These are phyloP conservation scores for Colletotrichum sp. DNA, from an alignment of 2,329 filamentous ascomycete species.

Conservation along the genomic window DNA sequence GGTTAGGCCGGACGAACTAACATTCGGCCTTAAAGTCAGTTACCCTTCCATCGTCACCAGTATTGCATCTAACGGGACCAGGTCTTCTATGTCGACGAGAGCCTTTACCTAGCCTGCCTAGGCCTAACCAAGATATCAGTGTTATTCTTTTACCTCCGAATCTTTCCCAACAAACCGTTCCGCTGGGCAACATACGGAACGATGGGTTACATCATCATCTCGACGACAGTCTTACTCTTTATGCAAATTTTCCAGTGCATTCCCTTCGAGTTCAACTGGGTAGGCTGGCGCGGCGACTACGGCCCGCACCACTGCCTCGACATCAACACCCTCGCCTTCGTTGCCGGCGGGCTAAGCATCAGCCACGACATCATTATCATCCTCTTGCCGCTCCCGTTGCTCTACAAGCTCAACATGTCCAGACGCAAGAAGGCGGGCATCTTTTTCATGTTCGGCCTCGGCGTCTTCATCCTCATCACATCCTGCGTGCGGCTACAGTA, in stretches of 20 bases:
- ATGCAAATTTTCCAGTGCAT: conserved; percentile 41
- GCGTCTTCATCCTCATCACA: conserved; percentile 38
- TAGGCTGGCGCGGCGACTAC: conserved; percentile 33
- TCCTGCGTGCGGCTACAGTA: conserved; percentile 40
- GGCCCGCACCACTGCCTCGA: conserved; percentile 32
- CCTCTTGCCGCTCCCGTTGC: conserved; percentile 35
- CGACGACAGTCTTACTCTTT: conserved; percentile 31
- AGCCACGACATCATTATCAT: conserved; percentile 39
- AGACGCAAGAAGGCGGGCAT: conserved; percentile 30
- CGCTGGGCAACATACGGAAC: conserved; percentile 26
- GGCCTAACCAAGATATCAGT: conserved; percentile 35
- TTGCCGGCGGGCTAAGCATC: conserved; percentile 35
- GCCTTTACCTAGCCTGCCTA: conserved; percentile 35
- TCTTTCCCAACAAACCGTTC: conserved; percentile 33
- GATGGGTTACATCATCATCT: conserved; percentile 29
- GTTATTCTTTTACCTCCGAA: conserved; percentile 35
- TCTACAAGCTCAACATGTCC: conserved; percentile 32
- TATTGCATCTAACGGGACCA: background rate
- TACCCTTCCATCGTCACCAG: rapidly evolving
- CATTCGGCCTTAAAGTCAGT: conserved; percentile 32
- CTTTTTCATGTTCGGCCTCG: conserved; percentile 41
- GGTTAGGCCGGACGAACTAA: conserved; percentile 29
- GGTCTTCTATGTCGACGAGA: conserved; percentile 34
- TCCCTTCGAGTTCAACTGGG: conserved; percentile 36
- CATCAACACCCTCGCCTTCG: conserved; percentile 34